These are phyloP conservation scores for Plasmodium vinckei DNA, from an alignment of 169 alveolate genomes.

Conservation along the genomic window DNA sequence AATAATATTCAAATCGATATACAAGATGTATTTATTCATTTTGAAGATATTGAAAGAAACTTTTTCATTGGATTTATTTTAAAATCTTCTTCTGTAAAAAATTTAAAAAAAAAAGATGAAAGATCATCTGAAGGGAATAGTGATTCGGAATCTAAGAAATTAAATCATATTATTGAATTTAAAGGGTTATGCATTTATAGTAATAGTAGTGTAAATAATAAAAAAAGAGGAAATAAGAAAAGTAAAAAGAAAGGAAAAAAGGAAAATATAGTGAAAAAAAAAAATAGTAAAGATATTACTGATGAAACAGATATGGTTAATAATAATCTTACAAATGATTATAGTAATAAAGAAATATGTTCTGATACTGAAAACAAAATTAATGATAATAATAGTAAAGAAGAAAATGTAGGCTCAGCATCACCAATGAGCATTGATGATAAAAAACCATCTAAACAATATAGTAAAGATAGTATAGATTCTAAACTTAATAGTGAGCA, in stretches of 20 bases:
- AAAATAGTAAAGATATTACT: conserved; percentile 4
- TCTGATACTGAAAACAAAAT: conserved; percentile 2
- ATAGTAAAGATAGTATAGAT: neutral
- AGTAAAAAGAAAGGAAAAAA: conserved; percentile 3
- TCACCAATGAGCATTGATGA: neutral
- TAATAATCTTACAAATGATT: conserved; percentile 8
- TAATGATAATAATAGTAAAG: neutral
- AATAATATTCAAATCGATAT: conserved; percentile 88
- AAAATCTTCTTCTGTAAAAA: conserved; percentile 82
- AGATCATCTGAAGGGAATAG: conserved; percentile 29
- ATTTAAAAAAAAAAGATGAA: conserved; percentile 39
- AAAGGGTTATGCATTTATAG: conserved; percentile 75
- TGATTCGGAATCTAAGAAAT: conserved; percentile 32
- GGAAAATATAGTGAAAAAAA: neutral
- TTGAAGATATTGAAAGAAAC: conserved; percentile 80
- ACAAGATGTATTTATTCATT: conserved; percentile 86
- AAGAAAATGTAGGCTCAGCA: neutral
- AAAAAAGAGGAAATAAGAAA: conserved; percentile 13
- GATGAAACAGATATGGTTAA: neutral
- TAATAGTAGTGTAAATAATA: conserved; percentile 42
- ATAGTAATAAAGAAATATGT: neutral
- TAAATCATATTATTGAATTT: conserved; percentile 74
- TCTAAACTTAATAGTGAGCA: conserved; percentile 9
- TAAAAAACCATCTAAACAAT: conserved; percentile 1
- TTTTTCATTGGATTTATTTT: conserved; percentile 83